Evolutionary conservation across 2,329 filamentous ascomycete species (phyloP), one percentile per base, ranked within the genome.

Genomic region (Fusarium tjaetaba): DNA sequence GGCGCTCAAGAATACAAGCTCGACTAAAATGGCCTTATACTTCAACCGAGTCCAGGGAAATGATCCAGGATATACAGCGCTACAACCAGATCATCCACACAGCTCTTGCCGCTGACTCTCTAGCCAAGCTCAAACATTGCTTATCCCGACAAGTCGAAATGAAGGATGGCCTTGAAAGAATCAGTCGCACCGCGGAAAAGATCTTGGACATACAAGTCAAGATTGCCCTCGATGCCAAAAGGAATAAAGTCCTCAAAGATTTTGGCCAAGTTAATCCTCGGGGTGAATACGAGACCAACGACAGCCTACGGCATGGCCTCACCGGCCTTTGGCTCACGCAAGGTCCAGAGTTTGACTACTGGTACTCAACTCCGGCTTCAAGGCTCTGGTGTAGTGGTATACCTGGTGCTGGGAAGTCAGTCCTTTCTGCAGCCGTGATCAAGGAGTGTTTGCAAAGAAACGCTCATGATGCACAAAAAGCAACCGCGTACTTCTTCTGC

Each of bases 21-120:
- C 43, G 57, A 20, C 32, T 69, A 2, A 46, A 41, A 24, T 69
- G 51, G 66, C 66, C 62, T 5, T 69, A 61, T 16, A 51, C 49
- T 2, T 61, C 62, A 11, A 32, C 49, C 3, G 56, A 61, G 42
- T 55, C 62, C 7, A 57, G 34, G 3, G 49, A 55, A 20, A 26
- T 65, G 30, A 32, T 65, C 9, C 34, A 36, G 5, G 48, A 68
- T 16, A 9, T 60, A 18, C 41, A 53, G 16, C 62, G 62, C 16
- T 45, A 61, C 20, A 69, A 46, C 8, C 36, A 61, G 14, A 48
- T 34, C 16, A 58, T 58, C 3, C 22, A 34, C 16, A 26, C 24
- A 26, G 41, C 55, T 36, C 18, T 48, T 22, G n/a, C 39, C n/a
- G 32, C 55, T 10, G 41, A 58, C 26, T 36, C 30, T 36, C 32